phyloP scores from a whole-genome alignment of 2,329 filamentous ascomycete genomes.

The Aaosphaeria arxii region DNA sequence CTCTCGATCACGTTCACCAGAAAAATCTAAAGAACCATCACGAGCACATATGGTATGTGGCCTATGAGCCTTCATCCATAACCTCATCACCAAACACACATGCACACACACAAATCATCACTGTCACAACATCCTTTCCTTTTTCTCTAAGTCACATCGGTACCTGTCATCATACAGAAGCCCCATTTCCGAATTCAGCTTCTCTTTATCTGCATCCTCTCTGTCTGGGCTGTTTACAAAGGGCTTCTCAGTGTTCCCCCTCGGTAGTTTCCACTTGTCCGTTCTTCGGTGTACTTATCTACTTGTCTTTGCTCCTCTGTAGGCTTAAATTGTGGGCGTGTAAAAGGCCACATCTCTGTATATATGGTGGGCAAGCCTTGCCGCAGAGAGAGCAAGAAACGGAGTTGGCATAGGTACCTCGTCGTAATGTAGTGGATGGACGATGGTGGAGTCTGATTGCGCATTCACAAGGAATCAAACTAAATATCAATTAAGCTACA shows the following conservation, averaged over 20 bases:
- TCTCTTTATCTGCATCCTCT: not conserved
- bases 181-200: slow-evolving; percentile 1
- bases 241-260: not conserved
- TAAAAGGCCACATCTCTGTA: slow-evolving; percentile 14
- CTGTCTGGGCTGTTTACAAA: slow-evolving; percentile 1
- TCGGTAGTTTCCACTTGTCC: not conserved
- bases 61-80: slow-evolving; percentile 22
- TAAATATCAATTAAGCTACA: not conserved
- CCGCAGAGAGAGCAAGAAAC: slow-evolving; percentile 16
- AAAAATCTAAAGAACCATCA: slow-evolving; percentile 31
- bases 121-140: not conserved
- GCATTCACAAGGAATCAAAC: slow-evolving; percentile 18
- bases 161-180: not conserved
- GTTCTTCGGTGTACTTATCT: slow-evolving; percentile 20
- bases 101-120: not conserved
- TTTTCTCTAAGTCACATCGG: not conserved
- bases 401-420: slow-evolving; percentile 13
- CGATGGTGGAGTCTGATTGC: slow-evolving; percentile 15
- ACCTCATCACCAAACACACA: slow-evolving; percentile 11
- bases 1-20: slow-evolving; percentile 10
- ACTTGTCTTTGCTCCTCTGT: slow-evolving; percentile 24
- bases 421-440: slow-evolving; percentile 24
- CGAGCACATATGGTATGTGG: slow-evolving; percentile 28
- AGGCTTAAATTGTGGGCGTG: slow-evolving; percentile 16
- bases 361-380: slow-evolving; percentile 9